phyloP scores from a whole-genome alignment of 2,329 filamentous ascomycete species.

The Lasiodiplodia gonubiensis region DNA sequence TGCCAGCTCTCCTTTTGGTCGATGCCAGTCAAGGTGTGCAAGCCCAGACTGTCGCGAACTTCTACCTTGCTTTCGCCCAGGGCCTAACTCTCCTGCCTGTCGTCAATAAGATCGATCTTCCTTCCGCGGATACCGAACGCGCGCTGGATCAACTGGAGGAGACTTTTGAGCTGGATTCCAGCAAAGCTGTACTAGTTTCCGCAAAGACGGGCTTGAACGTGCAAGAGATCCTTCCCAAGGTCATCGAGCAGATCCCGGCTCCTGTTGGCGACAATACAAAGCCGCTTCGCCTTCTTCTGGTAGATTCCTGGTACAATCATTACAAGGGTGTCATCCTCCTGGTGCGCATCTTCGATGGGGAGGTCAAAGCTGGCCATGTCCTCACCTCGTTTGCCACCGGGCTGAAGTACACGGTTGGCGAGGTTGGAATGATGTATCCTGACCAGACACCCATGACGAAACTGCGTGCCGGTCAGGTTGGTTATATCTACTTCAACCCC shows the following conservation, averaged over 20 bases:
- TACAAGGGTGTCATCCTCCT: slow-evolving; percentile 93
- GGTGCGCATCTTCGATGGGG: slow-evolving; percentile 89
- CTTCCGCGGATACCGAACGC: slow-evolving; percentile 83
- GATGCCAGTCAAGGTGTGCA: slow-evolving; percentile 97
- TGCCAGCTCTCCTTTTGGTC: slow-evolving; percentile 79
- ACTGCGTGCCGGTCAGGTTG: slow-evolving; percentile 89
- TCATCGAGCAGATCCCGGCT: slow-evolving; percentile 83
- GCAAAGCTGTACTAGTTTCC: slow-evolving; percentile 77
- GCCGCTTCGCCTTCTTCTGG: slow-evolving; percentile 82
- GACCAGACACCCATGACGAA: slow-evolving; percentile 79
- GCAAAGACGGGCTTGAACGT: slow-evolving; percentile 95
- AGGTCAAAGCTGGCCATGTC: slow-evolving; percentile 79
- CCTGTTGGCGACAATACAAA: slow-evolving; percentile 75
- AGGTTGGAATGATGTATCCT: slow-evolving; percentile 96
- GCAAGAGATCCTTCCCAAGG: slow-evolving; percentile 77
- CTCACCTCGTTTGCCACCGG: slow-evolving; percentile 88
- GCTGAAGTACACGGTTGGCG: slow-evolving; percentile 88
- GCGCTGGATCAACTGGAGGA: slow-evolving; percentile 85
- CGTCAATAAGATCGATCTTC: slow-evolving; percentile 95
- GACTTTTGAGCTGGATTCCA: slow-evolving; percentile 85
- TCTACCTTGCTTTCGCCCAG: slow-evolving; percentile 95
- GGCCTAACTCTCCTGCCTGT: slow-evolving; percentile 86
- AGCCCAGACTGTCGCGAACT: slow-evolving; percentile 97
- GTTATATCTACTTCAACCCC: slow-evolving; percentile 96
- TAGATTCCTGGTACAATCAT: slow-evolving; percentile 98